Evolutionary conservation across 805 yeast species (phyloP).

Genomic region (Yamadazyma ubonensis): DNA sequence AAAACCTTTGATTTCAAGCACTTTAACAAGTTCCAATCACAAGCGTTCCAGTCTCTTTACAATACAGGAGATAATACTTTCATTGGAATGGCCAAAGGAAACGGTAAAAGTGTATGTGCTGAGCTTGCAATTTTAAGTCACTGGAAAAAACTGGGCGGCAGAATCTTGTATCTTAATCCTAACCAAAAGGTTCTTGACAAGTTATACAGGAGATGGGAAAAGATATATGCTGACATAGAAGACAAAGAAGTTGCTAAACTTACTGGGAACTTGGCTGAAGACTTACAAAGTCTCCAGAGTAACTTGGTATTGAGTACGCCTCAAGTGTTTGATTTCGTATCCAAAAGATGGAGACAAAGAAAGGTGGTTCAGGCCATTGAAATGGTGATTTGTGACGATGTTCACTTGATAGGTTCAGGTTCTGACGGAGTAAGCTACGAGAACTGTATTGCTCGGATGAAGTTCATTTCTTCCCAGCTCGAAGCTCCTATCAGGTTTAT

Average conservation of each 20-base stretch:
- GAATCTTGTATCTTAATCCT: slow-evolving; percentile 73
- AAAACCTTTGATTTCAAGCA: slow-evolving; percentile 45
- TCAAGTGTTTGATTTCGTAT: slow-evolving; percentile 65
- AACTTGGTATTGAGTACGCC: slow-evolving; percentile 75
- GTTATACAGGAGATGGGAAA: slow-evolving; percentile 51
- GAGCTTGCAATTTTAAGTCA: slow-evolving; percentile 71
- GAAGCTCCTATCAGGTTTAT: slow-evolving; percentile 57
- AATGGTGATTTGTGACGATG: slow-evolving; percentile 69
- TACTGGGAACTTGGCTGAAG: slow-evolving; percentile 52
- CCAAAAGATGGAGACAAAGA: slow-evolving; percentile 82
- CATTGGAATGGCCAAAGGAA: slow-evolving; percentile 71
- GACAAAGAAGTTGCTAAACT: slow-evolving; percentile 55
- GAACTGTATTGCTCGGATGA: slow-evolving; percentile 63
- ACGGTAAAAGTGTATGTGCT: slow-evolving; percentile 70
- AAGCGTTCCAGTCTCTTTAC: slow-evolving; percentile 60
- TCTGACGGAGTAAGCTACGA: slow-evolving; percentile 66
- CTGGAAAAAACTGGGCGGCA: slow-evolving; percentile 69
- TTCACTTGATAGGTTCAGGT: slow-evolving; percentile 64
- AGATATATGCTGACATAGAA: slow-evolving; percentile 39
- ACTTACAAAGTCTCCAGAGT: no score
- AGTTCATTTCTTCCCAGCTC: slow-evolving; percentile 66
- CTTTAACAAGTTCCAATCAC: slow-evolving; percentile 77
- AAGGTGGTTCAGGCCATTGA: slow-evolving; percentile 67
- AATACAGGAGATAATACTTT: slow-evolving; percentile 58
- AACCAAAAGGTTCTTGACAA: slow-evolving; percentile 53